These are phyloP conservation scores for Prinsepia uniflora DNA, from an alignment of 306 rosid species.

Conservation along the genomic window DNA sequence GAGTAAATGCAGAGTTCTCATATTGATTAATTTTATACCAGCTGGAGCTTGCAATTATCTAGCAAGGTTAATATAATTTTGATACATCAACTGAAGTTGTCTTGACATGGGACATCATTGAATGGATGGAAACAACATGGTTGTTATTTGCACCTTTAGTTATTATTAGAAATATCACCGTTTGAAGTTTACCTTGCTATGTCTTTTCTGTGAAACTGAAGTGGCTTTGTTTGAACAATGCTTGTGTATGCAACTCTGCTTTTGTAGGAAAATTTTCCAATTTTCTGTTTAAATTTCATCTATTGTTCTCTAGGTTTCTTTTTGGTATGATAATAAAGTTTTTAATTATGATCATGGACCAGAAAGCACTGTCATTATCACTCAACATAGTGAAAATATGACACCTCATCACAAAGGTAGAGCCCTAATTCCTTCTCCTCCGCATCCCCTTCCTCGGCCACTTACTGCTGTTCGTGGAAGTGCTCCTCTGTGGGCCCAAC, in stretches of 20 bases:
- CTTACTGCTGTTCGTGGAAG: constrained; percentile 26
- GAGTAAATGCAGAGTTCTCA: background rate
- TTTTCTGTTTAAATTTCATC: background rate
- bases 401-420: constrained; percentile 28
- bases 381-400: constrained; percentile 41
- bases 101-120: background rate
- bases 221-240: constrained; percentile 5
- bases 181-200: constrained; percentile 14
- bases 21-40: constrained; percentile 4
- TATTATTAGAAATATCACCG: constrained; percentile 3
- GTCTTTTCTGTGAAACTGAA: constrained; percentile 14
- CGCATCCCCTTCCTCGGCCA: constrained; percentile 24
- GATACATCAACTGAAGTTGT: background rate
- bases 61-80: background rate
- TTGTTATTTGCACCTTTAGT: background rate
- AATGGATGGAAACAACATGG: background rate
- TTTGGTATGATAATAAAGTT: constrained; percentile 26
- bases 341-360: constrained; percentile 35
- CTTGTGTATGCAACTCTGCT: constrained; percentile 11
- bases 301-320: constrained; percentile 18
- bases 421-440: constrained; percentile 37
- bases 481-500: constrained; percentile 40
- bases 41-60: background rate
- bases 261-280: background rate
- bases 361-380: constrained; percentile 51